A percentile compares a stretch with the other conserved stretches of the same genome.
Evolutionary conservation across 192 early-diverging fungal species (phyloP).

Genomic region (Coemansia umbellata): DNA sequence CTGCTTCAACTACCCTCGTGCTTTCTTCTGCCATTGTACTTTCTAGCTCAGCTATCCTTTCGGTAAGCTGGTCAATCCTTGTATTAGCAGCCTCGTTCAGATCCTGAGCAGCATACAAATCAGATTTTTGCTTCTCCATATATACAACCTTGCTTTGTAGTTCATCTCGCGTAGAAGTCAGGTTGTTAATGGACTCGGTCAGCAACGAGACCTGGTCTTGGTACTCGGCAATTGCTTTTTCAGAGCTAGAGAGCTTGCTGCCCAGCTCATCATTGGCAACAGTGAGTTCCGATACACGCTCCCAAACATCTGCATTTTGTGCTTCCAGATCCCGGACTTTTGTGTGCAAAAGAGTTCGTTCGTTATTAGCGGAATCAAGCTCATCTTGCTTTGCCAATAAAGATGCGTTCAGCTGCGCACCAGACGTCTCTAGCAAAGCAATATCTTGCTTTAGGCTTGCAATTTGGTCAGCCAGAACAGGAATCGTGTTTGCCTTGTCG

Average conservation of each 20-base stretch:
- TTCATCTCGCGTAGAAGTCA: background rate
- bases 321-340: slow-evolving; percentile 24
- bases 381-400: slow-evolving; percentile 7
- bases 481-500: slow-evolving; percentile 2
- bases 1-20: background rate
- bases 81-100: background rate
- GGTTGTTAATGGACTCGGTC: background rate
- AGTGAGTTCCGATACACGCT: slow-evolving; percentile 33
- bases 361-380: background rate
- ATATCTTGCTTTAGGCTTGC: background rate
- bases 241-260: background rate
- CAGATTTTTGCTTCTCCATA: background rate
- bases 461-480: background rate
- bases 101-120: background rate
- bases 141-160: background rate
- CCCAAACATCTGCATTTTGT: slow-evolving; percentile 38
- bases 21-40: background rate
- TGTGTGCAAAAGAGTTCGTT: background rate
- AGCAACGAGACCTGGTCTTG: background rate
- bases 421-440: background rate
- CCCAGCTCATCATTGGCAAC: slow-evolving; percentile 12
- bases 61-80: background rate
- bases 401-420: background rate
- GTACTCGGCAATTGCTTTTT: slow-evolving; percentile 1
- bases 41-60: background rate